These are phyloP conservation scores for Chaetomium sp. DNA, from an alignment of 2,329 filamentous ascomycete genomes.

Conservation along the genomic window DNA sequence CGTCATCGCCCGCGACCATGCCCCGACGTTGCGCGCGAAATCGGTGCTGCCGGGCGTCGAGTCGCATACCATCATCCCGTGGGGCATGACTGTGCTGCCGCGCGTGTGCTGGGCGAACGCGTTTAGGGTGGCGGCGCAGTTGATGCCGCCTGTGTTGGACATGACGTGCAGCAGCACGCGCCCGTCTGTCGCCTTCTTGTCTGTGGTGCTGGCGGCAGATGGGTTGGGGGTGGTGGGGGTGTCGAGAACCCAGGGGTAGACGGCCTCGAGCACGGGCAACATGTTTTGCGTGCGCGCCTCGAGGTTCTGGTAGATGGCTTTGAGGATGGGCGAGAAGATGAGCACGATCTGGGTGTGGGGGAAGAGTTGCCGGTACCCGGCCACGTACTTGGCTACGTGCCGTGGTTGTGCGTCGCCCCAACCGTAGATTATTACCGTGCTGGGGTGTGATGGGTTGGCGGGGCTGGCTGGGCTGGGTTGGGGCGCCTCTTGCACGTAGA, in stretches of 20 bases:
- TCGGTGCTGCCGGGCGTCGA: slow-evolving; percentile 55
- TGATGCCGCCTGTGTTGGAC: slow-evolving; percentile 62
- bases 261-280: slow-evolving; percentile 47
- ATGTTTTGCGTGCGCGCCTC: slow-evolving; percentile 49
- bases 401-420: slow-evolving; percentile 60
- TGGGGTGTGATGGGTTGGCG: slow-evolving; percentile 41
- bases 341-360: slow-evolving; percentile 55
- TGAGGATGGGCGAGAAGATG: slow-evolving; percentile 53
- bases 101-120: slow-evolving; percentile 45
- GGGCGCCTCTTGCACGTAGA: slow-evolving; percentile 44
- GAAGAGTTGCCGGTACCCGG: slow-evolving; percentile 54
- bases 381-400: slow-evolving; percentile 58
- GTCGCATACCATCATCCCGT: slow-evolving; percentile 53
- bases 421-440: slow-evolving; percentile 55
- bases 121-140: slow-evolving; percentile 52
- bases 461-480: slow-evolving; percentile 3
- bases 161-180: slow-evolving; percentile 56
- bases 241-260: slow-evolving; percentile 35
- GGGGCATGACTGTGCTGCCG: slow-evolving; percentile 46
- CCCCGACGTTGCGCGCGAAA: slow-evolving; percentile 47
- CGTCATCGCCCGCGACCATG: slow-evolving; percentile 58
- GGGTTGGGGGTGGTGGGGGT: slow-evolving; percentile 28
- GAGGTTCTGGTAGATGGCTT: slow-evolving; percentile 49
- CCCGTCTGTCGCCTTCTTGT: slow-evolving; percentile 19
- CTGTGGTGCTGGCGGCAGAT: neutral